phyloP scores from a whole-genome alignment of 192 early-diverging fungal genomes.

The Coemansia umbellata region DNA sequence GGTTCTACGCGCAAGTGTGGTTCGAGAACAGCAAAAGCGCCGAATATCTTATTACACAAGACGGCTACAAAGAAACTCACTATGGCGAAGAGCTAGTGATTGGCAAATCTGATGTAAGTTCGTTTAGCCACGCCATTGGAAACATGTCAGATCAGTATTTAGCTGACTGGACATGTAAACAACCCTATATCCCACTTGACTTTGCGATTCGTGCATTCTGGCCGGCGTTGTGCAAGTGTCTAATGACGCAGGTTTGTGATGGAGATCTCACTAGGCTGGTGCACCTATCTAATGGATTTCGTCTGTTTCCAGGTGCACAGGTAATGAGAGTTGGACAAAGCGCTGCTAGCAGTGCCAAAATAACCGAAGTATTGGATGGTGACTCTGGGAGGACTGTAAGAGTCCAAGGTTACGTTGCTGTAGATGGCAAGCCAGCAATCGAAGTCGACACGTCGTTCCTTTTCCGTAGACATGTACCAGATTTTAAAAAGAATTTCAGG shows the following conservation, averaged over 20 bases:
- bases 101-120: conserved; percentile 61
- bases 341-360: conserved; percentile 68
- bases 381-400: conserved; percentile 82
- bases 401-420: conserved; percentile 68
- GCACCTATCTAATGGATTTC: conserved; percentile 87
- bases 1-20: conserved; percentile 44
- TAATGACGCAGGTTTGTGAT: conserved; percentile 82
- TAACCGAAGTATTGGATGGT: conserved; percentile 75
- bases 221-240: conserved; percentile 82
- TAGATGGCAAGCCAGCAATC: conserved; percentile 59
- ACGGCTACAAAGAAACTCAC: neutral
- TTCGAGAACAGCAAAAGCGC: conserved; percentile 12
- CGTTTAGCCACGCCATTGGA: conserved; percentile 69
- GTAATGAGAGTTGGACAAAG: conserved; percentile 59
- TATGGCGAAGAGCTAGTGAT: neutral
- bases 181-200: conserved; percentile 73
- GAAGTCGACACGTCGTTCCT: conserved; percentile 81
- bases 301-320: conserved; percentile 60
- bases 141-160: conserved; percentile 61
- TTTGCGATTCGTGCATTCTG: conserved; percentile 90
- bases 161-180: conserved; percentile 54
- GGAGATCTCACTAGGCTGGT: conserved; percentile 85
- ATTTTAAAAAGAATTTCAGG: conserved; percentile 78
- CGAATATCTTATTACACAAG: neutral
- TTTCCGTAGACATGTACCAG: conserved; percentile 71